A percentile compares a stretch with the other conserved stretches of the same genome.
Conservation (phyloP, 1,284 basidiomycete species). For the Apiotrichum laibachii region DNA sequence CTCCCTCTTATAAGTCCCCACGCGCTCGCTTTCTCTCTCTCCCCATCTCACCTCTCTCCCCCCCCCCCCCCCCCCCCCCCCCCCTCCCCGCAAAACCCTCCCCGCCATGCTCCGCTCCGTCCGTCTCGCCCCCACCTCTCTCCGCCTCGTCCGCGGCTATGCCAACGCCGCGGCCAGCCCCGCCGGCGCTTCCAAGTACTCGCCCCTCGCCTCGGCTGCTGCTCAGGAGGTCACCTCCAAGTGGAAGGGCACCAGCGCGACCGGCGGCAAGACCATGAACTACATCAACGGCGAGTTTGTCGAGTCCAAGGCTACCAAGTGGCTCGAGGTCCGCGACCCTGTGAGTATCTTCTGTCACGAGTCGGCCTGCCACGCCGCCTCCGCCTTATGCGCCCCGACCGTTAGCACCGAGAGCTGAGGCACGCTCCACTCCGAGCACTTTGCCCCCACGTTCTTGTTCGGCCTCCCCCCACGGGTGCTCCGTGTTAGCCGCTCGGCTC, state of each 20-base stretch:
- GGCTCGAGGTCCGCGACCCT: constrained; percentile 84
- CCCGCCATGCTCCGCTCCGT: constrained; percentile 21
- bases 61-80: constrained; percentile 7
- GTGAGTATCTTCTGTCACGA: constrained; percentile 53
- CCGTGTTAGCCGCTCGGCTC: too few species aligned
- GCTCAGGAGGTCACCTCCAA: constrained; percentile 42
- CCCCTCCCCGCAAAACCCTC: constrained; percentile 2
- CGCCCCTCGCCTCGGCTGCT: constrained; percentile 34
- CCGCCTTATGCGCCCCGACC: too few species aligned
- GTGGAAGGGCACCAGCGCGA: constrained; percentile 81
- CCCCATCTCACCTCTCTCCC: neutral
- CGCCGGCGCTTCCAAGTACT: constrained; percentile 20
- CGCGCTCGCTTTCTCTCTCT: neutral
- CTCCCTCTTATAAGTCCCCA: neutral
- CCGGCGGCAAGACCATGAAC: constrained; percentile 80
- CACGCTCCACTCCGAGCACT: too few species aligned
- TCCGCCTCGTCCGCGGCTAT: constrained; percentile 25
- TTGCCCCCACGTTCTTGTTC: too few species aligned
- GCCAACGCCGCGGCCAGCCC: constrained; percentile 27
- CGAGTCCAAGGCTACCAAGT: constrained; percentile 69
- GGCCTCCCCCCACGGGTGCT: too few species aligned
- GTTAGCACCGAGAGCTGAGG: too few species aligned
- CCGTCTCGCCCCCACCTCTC: constrained; percentile 8
- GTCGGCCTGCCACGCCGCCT: too few species aligned
- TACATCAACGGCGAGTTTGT: constrained; percentile 81